Percentiles rank a stretch among this genome's conserved stretches.
phyloP scores from a whole-genome alignment of 352 stramenopile species.

The Phytophthora ohioensis region DNA sequence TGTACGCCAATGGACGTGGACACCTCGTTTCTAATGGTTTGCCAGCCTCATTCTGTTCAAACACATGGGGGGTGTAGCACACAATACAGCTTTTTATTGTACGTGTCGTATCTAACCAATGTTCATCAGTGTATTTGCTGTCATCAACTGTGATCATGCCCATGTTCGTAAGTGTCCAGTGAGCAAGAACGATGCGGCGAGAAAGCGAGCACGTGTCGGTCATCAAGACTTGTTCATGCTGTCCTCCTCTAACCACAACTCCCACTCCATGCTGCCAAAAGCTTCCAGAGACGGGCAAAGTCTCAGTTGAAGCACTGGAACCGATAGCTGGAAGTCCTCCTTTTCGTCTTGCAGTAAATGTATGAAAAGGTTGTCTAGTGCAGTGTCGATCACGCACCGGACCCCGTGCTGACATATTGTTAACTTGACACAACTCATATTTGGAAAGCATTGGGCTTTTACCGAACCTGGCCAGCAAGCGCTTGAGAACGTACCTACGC shows the following conservation, averaged over 20 bases:
- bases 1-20: constrained; percentile 84
- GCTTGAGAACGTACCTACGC: too few species aligned
- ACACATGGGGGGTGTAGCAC: constrained; percentile 54
- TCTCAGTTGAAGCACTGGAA: too few species aligned
- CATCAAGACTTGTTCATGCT: constrained; percentile 2
- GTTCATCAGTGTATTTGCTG: not conserved
- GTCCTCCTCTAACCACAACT: constrained; percentile 13
- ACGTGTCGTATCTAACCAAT: constrained; percentile 12
- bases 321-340: too few species aligned
- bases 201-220: not conserved
- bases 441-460: too few species aligned
- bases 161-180: not conserved
- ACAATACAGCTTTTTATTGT: not conserved
- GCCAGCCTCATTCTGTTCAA: constrained; percentile 90
- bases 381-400: too few species aligned
- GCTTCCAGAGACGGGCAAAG: too few species aligned
- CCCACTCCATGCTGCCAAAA: not conserved
- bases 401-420: too few species aligned
- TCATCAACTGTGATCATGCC: too few species aligned
- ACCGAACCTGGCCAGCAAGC: too few species aligned
- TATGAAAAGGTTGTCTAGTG: too few species aligned
- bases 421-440: too few species aligned
- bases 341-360: too few species aligned
- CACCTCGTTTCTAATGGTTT: constrained; percentile 81
- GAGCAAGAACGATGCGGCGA: not conserved